Evolutionary conservation across 1,284 basidiomycete species (phyloP).

Genomic region (Moesziomyces parantarcticus): DNA sequence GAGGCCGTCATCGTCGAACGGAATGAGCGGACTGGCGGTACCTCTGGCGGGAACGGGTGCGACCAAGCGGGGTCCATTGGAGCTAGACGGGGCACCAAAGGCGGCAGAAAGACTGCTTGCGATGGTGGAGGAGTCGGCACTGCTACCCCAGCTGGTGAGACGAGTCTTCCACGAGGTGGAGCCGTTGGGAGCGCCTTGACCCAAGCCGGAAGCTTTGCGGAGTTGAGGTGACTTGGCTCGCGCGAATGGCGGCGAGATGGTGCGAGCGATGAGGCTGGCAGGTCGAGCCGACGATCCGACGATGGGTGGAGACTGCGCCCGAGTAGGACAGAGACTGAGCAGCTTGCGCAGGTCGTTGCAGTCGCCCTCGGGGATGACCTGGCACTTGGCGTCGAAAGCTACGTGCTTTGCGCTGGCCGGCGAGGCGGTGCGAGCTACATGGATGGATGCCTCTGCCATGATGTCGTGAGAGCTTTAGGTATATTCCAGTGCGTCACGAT

Average conservation of each 20-base stretch:
- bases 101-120: constrained; percentile 12
- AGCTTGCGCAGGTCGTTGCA: constrained; percentile 40
- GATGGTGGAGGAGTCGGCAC: constrained; percentile 6
- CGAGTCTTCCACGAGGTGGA: constrained; percentile 28
- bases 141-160: constrained; percentile 32
- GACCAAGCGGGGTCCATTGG: constrained; percentile 20
- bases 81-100: not conserved
- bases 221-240: constrained; percentile 24
- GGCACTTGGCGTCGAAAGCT: constrained; percentile 36
- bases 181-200: constrained; percentile 6
- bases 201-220: constrained; percentile 6
- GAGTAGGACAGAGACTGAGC: constrained; percentile 29
- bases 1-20: constrained; percentile 12
- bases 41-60: constrained; percentile 30
- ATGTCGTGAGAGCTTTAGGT: no score
- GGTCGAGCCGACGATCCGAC: constrained; percentile 5
- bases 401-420: constrained; percentile 29
- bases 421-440: constrained; percentile 9
- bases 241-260: constrained; percentile 31
- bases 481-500: not conserved
- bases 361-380: constrained; percentile 44
- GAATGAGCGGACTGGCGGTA: constrained; percentile 11
- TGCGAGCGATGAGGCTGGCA: constrained; percentile 20
- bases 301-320: constrained; percentile 37
- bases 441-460: constrained; percentile 16